Evolutionary conservation across 768 basidiomycete genomes (phyloP), one percentile per base, ranked within the genome.

Genomic region (Hypsizygus marmoreus): DNA sequence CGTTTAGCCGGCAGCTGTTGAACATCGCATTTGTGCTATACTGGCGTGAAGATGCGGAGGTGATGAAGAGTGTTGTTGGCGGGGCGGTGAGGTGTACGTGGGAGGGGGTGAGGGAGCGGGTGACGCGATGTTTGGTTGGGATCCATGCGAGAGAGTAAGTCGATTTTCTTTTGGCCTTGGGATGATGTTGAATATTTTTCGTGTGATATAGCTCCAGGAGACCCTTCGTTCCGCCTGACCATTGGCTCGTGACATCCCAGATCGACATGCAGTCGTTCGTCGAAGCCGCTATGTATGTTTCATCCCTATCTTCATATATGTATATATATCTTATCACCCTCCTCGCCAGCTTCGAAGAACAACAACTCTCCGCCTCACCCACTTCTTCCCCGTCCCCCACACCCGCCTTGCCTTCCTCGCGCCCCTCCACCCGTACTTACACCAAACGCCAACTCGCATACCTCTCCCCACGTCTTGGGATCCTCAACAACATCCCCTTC

Each of bases 401-500:
- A 9, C 40, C 24, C 25, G 2, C 37, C 4, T 11, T 20, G 14
- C 4, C 22, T 4, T 58, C 63, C 33, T 49, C 57, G 26, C 67
- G 79, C 24, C 22, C 25, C 3, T 22, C 12, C 13, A 14, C 29
- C 2, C 43, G 37, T 1, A 16, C 41, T 3, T 44, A 48, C 38
- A 75, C 81, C 11, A 87, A 86, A 55, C 85, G 90, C 4, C 84
- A 89, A 53, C 66, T 88, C 32, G 81, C 87, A 0, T 75, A 81
- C 46, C 70, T 97, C 40, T 86, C 88, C 3, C 95, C 95, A 0
- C 82, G 93, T 6, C 76, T 98, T 2, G 91, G 91, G 2, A 77
- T 97, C 20, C 79, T 98, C 42, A 91, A 97, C 71, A 95, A 97
- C 66, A 89, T 98, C 45, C 95, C 95, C 0, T 97, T 97, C 68